Base-by-base conservation (phyloP, 2,329 filamentous ascomycete species). In the Gnomoniopsis sp. region DNA sequence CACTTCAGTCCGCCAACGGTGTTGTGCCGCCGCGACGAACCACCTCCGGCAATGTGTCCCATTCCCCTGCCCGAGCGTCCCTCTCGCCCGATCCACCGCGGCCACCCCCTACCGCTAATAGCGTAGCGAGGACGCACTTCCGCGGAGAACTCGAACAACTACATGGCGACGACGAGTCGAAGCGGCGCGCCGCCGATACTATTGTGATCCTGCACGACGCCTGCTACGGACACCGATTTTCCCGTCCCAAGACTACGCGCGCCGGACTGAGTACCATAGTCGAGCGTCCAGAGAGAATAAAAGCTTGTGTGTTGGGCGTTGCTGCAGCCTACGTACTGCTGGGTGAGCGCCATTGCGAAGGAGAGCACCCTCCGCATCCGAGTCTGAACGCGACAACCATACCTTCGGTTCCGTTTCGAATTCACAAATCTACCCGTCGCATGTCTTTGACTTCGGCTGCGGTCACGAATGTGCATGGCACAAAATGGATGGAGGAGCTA, bases 161-260 rank as follows among this genome's bases (percentile, higher is more conserved):
- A 66, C 82, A 87, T 58, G 74, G 76, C 34, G 68, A 69, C 2
- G 70, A 74, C 74, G 2, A 72, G 73, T 10, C 53, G 4, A 47
- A 47, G 11, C 44, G 23, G 44, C 69, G 72, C 26, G 64, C 74
- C 36, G 73, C 82, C 12, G 79, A 92, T 61, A 91, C 91, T 0
- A 75, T 96, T 4, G 92, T 98, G 49, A 82, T 99, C 33, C 77
- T 99, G 2, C 92, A 98, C 67, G 95, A 99, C 75, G 88, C 89
- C 55, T 96, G 93, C 74, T 99, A 98, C 71, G 93, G 93, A 23
- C 95, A 99, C 75, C 88, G 92, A 22, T 99, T 87, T 72, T 91
- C 93, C 12, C 84, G 95, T 48, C 91, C 91, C 3, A 88, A 89
- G 66, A 88, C 91, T 1, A 88, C 86, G 22, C 88, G 88, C 67